These are phyloP conservation scores for Entomophthora muscae DNA, from an alignment of 371 early-diverging fungal species.

Conservation along the genomic window DNA sequence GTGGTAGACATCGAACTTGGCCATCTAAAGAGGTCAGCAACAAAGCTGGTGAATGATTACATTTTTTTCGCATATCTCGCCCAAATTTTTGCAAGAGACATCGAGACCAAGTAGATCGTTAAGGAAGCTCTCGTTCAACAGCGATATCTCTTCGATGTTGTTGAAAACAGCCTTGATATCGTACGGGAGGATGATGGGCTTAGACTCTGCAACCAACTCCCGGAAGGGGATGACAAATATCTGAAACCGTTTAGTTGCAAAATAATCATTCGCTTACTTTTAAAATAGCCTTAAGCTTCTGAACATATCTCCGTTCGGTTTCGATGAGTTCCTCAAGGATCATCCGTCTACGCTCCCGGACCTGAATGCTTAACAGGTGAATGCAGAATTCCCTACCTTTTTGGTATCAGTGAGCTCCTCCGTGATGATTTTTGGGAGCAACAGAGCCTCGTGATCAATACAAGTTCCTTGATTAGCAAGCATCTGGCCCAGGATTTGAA, in stretches of 20 bases:
- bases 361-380: background rate
- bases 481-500: background rate
- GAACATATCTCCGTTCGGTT: conserved; percentile 1
- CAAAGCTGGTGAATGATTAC: background rate
- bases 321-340: conserved; percentile 6
- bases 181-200: background rate
- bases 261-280: background rate
- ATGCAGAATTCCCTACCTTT: background rate
- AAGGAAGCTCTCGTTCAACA: background rate
- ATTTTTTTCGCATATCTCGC: background rate
- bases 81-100: background rate
- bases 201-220: background rate
- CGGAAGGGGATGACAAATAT: conserved; percentile 6
- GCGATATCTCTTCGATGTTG: conserved; percentile 6
- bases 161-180: conserved; percentile 8
- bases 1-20: conserved; percentile 1
- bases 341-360: background rate
- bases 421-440: background rate
- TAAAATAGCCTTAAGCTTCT: conserved; percentile 7
- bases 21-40: background rate
- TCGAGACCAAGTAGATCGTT: background rate
- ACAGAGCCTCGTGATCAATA: background rate
- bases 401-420: background rate
- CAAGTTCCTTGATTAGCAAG: background rate
- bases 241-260: background rate